Percentiles rank a stretch among this genome's conserved stretches.
These are phyloP conservation scores for Starmerella apicola DNA, from an alignment of 805 yeast species.

Conservation along the genomic window DNA sequence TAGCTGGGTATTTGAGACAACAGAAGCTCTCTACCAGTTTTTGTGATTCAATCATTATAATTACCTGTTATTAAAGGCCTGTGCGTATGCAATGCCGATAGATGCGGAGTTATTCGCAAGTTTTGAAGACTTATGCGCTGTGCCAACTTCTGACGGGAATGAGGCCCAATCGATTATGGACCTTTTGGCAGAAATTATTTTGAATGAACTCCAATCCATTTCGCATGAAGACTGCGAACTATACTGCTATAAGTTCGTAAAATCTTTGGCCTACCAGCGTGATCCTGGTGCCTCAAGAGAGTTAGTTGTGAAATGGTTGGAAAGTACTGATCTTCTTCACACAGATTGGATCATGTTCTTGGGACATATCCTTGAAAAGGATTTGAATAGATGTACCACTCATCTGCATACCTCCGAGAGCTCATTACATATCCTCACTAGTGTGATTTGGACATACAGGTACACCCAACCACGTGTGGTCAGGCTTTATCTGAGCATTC, in stretches of 20 bases:
- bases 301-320: conserved; percentile 4
- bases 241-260: conserved; percentile 5
- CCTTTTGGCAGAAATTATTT: conserved; percentile 8
- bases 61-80: no score
- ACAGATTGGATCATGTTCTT: conserved; percentile 5
- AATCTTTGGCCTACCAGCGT: conserved; percentile 10
- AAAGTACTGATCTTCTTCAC: conserved; percentile 8
- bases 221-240: not conserved
- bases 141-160: not conserved
- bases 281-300: conserved; percentile 2
- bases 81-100: no score
- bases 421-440: conserved; percentile 26
- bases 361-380: conserved; percentile 6
- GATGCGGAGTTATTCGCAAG: not conserved
- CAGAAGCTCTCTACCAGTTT: no score
- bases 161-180: conserved; percentile 11
- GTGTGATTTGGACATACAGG: conserved; percentile 31
- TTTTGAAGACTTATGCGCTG: conserved; percentile 1
- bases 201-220: conserved; percentile 6
- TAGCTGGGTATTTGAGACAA: no score
- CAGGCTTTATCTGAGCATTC: conserved; percentile 34
- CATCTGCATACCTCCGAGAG: not conserved
- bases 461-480: conserved; percentile 30
- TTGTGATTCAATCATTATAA: no score
- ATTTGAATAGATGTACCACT: not conserved